Base-by-base conservation (phyloP, 2,329 filamentous ascomycete genomes). In the Myotisia sp. region DNA sequence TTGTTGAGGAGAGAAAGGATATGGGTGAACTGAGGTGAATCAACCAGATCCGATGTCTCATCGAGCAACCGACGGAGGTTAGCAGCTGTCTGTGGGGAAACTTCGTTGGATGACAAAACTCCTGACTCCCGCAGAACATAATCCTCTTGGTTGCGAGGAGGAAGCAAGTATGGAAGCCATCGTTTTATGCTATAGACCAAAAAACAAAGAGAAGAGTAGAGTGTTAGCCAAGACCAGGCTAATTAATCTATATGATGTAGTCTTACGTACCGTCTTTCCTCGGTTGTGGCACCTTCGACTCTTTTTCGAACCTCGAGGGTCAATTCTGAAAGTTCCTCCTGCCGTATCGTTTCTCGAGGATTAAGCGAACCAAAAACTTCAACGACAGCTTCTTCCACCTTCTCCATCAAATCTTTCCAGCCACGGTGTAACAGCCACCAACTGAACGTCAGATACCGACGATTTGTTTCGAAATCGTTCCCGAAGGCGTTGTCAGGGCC, bases 351-450 rank as follows among this genome's bases (percentile, higher is more conserved):
- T 49, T 95, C 87, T 32, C 86, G 74, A 2, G 86, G 86, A 54
- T 85, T 93, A 32, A 94, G 64, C 41, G 74, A 68, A n/a, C 84
- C 83, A 56, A 94, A 95, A 16, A 87, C 80, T 34, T 92, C 79
- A 47, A 79, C 78, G 16, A 98, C 90, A 3, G 85, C 85, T n/a
- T 66, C 63, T 52, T 85, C 76, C 30, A 98, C 86, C 43, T 77
- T 79, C 37, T 74, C 67, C 69, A 85, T 79, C 37, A 95, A 63
- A 38, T 85, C 74, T 44, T 76, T 74, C 76, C 85, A 95, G 27
- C 90, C 90, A 44, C 75, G 74, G 59, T 98, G 87, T 30, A 98
- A 67, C 29, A 98, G 64, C 86, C 87, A 98, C 90, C 90, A 98
- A 59, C 84, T 93, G 55, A 95, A 92, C 26, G 86, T 92, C 31